Conservation (phyloP, 2,329 filamentous ascomycete genomes). For the Gaeumannomyces sp. region DNA sequence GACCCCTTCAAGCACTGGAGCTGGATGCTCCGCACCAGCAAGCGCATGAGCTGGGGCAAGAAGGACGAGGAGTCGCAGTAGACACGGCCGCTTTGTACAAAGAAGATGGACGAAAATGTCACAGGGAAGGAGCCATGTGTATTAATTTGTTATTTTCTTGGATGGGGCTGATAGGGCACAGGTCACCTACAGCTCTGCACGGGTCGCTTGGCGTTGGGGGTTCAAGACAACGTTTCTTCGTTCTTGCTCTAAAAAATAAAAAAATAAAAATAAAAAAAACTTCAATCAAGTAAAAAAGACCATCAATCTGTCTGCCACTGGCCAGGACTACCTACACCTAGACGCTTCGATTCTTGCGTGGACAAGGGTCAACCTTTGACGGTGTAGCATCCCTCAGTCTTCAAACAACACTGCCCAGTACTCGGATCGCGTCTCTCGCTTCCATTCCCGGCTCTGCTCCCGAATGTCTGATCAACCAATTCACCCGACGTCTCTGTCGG, state of each 20-base stretch:
- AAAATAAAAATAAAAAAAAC: no score
- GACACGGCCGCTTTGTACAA: background rate
- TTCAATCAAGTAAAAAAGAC: background rate
- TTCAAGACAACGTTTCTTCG: background rate
- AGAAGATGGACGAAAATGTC: no score
- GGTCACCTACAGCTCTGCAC: background rate
- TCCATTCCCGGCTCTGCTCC: background rate
- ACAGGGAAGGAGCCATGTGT: background rate
- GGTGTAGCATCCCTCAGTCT: no score
- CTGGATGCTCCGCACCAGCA: conserved; percentile 30
- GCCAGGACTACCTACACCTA: no score
- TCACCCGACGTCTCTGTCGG: no score
- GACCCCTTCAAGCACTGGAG: conserved; percentile 34
- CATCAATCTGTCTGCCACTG: no score
- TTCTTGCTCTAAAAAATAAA: background rate
- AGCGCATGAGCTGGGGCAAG: conserved; percentile 25
- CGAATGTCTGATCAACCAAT: background rate
- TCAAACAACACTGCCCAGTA: no score
- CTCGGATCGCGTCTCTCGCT: background rate
- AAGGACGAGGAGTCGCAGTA: conserved; percentile 7
- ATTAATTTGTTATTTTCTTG: conserved; percentile 8
- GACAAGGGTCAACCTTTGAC: no score
- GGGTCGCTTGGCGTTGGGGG: background rate
- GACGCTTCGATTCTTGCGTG: no score
- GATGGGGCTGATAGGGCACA: no score